Percentiles rank a stretch among this genome's conserved stretches.
Conservation (phyloP, 2,329 filamentous ascomycete species). For the Helotiales sp. region DNA sequence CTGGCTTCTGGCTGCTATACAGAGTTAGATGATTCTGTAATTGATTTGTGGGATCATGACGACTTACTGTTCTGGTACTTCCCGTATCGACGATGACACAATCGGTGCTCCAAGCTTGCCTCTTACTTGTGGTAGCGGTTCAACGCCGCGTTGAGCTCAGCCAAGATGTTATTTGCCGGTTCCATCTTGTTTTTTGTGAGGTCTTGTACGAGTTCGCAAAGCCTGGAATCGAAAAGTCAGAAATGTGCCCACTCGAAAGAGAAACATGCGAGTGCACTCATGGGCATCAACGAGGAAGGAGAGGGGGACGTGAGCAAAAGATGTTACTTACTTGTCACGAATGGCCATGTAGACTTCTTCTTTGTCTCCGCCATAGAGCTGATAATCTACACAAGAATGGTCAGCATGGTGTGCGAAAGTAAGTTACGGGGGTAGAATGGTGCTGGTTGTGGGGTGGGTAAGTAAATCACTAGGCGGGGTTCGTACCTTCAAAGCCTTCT, state of each 20-base stretch:
- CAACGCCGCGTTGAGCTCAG: conserved; percentile 1
- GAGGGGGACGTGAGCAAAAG: too few relatives aligned
- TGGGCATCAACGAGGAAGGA: neutral
- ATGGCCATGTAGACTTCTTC: conserved; percentile 7
- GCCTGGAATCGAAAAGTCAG: neutral
- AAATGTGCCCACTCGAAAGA: neutral
- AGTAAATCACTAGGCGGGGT: neutral
- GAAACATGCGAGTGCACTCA: neutral
- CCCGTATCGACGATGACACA: neutral
- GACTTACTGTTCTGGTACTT: neutral
- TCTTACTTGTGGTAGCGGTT: neutral
- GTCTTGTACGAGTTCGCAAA: neutral
- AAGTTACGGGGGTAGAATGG: neutral
- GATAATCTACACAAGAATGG: neutral
- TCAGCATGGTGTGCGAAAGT: neutral
- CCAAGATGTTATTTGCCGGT: neutral
- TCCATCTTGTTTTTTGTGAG: neutral
- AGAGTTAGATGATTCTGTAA: neutral
- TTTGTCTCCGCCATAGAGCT: conserved; percentile 9
- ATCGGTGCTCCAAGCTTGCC: conserved; percentile 1
- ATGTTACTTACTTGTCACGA: neutral
- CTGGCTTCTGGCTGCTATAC: neutral
- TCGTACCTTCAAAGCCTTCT: conserved; percentile 14
- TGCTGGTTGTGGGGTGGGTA: neutral
- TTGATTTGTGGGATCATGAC: neutral